Percentiles rank a stretch among this genome's conserved stretches.
Evolutionary conservation across 1,139 yeast species (phyloP).

Genomic region (Zygotorulaspora mrakii): DNA sequence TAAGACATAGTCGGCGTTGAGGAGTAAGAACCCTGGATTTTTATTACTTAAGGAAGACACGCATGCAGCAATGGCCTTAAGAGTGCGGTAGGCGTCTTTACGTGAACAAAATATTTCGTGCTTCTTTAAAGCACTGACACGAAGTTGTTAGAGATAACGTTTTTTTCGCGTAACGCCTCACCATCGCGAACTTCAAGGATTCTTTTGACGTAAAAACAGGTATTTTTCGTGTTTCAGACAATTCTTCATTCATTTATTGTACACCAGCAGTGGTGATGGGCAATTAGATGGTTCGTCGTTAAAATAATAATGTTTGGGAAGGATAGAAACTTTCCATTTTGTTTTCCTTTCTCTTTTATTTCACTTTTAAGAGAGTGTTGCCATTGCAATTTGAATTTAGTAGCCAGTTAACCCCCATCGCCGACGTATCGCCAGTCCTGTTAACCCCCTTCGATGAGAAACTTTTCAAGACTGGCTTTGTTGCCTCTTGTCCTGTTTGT

Average conservation of each 20-base stretch:
- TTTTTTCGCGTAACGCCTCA: constrained; percentile 8
- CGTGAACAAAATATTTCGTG: too few species aligned
- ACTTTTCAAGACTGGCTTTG: constrained; percentile 10
- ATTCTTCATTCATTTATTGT: neutral
- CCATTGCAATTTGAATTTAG: too few species aligned
- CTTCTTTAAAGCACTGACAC: too few species aligned
- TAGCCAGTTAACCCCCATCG: too few species aligned
- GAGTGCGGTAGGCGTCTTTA: too few species aligned
- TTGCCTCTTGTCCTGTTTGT: constrained; percentile 7
- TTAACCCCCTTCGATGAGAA: constrained; percentile 7
- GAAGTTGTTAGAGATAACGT: too few species aligned
- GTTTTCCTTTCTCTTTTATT: neutral
- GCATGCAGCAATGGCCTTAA: neutral
- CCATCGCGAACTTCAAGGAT: constrained; percentile 12
- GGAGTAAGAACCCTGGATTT: neutral
- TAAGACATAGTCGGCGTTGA: neutral
- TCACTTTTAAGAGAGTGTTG: constrained; percentile 2
- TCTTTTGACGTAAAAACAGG: neutral
- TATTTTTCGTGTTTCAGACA: constrained; percentile 12
- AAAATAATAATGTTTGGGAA: too few species aligned
- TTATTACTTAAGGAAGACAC: neutral
- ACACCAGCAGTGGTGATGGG: neutral
- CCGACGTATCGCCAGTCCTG: too few species aligned
- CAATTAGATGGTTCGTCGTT: neutral
- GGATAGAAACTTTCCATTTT: neutral